Base-by-base conservation (phyloP, 768 basidiomycete species). In the Leccinum boreale region DNA sequence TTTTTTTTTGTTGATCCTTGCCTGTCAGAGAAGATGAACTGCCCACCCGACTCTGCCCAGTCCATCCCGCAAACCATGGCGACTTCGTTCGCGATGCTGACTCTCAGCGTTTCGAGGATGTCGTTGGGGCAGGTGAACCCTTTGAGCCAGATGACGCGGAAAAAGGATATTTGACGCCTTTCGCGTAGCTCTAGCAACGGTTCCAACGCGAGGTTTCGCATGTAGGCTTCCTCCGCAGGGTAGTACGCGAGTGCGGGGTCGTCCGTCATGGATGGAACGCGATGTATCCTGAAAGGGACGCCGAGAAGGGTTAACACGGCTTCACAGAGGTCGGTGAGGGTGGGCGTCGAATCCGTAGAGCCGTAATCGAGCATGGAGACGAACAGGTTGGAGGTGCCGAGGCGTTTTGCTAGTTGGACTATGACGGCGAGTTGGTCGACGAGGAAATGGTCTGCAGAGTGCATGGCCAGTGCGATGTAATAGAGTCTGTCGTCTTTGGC, bases 31-130 rank as follows among this genome's bases (percentile, higher is more conserved):
- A 97, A 98, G 63, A 98, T 94, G 79, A 98, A 99, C 74, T 93
- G 90, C 0, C 94, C 94, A 62, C 94, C 92, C 67, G 94, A 90
- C 73, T 99, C 95, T 11, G 94, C 96, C 97, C 97, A 99, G 69
- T 99, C 97, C 96, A 98, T 98, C n/a, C 95, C 96, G 69, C 97
- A 98, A 2, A 98, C 94, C 92, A 99, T 93, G 0, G 94, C 92
- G 3, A 97, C 97, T 63, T 94, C 85, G 69, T 98, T 99, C 31
- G 83, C 82, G 63, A 89, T 81, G 70, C 90, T 92, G 59, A 98
- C 89, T 61, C 94, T 87, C 69, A 98, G 85, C 23, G 91, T 96
- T 74, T 99, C 97, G 52, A 99, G 78, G 50, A 99, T 94, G 71
- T 99, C 97, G 67, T 94, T 96, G 2, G 97, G 97, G 69, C 97